phyloP scores from a whole-genome alignment of 1,284 basidiomycete species.

The Phlebopus sp. region DNA sequence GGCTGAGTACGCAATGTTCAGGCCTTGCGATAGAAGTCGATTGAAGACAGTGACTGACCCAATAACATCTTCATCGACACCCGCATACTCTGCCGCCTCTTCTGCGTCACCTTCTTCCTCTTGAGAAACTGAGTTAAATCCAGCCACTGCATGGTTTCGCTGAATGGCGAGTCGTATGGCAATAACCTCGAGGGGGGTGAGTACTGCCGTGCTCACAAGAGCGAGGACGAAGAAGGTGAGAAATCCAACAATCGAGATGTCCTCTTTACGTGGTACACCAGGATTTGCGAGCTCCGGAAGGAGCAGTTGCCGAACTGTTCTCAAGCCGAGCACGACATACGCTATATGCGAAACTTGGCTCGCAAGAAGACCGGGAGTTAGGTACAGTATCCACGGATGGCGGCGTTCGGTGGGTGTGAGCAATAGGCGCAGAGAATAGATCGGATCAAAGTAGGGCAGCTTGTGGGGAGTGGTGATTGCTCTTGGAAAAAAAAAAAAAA shows the following conservation, averaged over 20 bases:
- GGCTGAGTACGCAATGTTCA: slow-evolving; percentile 34
- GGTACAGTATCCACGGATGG: slow-evolving; percentile 77
- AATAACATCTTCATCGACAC: slow-evolving; percentile 84
- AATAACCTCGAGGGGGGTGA: slow-evolving; percentile 84
- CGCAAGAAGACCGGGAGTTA: slow-evolving; percentile 79
- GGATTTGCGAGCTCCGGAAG: slow-evolving; percentile 49
- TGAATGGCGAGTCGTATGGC: slow-evolving; percentile 79
- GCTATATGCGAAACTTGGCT: slow-evolving; percentile 65
- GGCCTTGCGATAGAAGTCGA: not conserved
- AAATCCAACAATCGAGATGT: slow-evolving; percentile 48
- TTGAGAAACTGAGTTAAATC: slow-evolving; percentile 69
- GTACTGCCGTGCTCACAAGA: slow-evolving; percentile 58
- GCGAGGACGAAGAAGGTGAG: slow-evolving; percentile 61
- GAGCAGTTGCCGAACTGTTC: slow-evolving; percentile 62
- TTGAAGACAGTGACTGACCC: slow-evolving; percentile 45
- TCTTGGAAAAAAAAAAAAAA: slow-evolving; percentile 36
- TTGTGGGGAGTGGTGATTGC: slow-evolving; percentile 85
- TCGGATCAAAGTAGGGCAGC: slow-evolving; percentile 63
- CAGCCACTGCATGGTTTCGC: slow-evolving; percentile 73
- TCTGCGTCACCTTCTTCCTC: slow-evolving; percentile 70
- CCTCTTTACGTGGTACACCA: slow-evolving; percentile 29
- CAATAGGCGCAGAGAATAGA: slow-evolving; percentile 66
- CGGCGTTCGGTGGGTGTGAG: slow-evolving; percentile 82
- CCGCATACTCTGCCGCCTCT: slow-evolving; percentile 66
- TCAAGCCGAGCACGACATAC: slow-evolving; percentile 67